phyloP scores from a whole-genome alignment of 2,329 filamentous ascomycete genomes.

The Hawksworthiomyces lignivorus region DNA sequence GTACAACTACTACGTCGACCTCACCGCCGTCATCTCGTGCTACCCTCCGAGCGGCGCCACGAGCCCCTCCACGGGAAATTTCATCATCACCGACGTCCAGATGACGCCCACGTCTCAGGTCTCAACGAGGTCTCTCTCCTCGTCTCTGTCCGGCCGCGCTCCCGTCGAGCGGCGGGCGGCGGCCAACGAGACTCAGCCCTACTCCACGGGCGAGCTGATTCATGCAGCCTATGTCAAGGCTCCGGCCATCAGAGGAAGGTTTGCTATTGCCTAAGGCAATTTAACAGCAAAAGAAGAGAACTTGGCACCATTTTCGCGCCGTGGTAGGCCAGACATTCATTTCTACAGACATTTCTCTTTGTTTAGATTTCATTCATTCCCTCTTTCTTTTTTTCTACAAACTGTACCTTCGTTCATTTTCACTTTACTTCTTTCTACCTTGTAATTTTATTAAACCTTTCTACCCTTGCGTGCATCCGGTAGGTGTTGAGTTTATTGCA shows the following conservation, averaged over 20 bases:
- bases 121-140: background rate
- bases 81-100: background rate
- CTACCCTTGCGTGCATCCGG: too few species aligned
- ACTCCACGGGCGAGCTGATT: slow-evolving; percentile 1
- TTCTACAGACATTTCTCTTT: too few species aligned
- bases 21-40: slow-evolving; percentile 6
- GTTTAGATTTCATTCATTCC: too few species aligned
- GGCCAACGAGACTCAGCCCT: background rate
- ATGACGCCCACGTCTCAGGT: background rate
- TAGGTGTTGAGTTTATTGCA: too few species aligned
- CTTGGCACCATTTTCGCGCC: too few species aligned
- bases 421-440: too few species aligned
- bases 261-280: background rate
- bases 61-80: background rate
- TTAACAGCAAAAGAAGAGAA: too few species aligned
- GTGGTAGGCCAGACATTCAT: too few species aligned
- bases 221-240: slow-evolving; percentile 2
- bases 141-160: background rate
- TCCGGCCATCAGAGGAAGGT: slow-evolving; percentile 3
- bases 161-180: background rate
- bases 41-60: background rate
- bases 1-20: slow-evolving; percentile 8
- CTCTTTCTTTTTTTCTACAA: too few species aligned
- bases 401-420: too few species aligned
- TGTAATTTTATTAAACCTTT: too few species aligned